These are phyloP conservation scores for Calonectria montana DNA, from an alignment of 2,329 filamentous ascomycete species.

Conservation along the genomic window DNA sequence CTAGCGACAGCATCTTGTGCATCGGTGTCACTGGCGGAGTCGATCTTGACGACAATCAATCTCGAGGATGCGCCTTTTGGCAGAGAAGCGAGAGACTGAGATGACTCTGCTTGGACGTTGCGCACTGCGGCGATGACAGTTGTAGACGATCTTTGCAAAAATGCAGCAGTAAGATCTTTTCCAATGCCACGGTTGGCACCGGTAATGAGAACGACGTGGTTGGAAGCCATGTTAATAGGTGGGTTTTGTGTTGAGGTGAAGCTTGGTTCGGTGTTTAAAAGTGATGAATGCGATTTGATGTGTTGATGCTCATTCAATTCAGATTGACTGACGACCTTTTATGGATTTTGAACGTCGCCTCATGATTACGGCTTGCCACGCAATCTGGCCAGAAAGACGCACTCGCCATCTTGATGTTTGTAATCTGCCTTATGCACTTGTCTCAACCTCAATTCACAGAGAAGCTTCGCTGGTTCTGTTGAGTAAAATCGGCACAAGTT, in stretches of 20 bases:
- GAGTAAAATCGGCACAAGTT: background rate
- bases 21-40: background rate
- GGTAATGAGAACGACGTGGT: background rate
- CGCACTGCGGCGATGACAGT: background rate
- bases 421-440: background rate
- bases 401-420: background rate
- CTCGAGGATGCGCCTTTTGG: background rate
- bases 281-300: background rate
- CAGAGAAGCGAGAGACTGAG: background rate
- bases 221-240: background rate
- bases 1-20: background rate
- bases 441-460: background rate
- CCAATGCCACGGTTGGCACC: background rate
- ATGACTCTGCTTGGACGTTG: background rate
- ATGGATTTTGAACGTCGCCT: background rate
- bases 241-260: background rate
- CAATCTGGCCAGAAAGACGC: background rate
- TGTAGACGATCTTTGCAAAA: background rate
- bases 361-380: background rate
- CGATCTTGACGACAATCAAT: background rate
- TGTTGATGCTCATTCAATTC: background rate
- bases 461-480: background rate
- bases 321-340: too few species aligned
- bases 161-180: background rate
- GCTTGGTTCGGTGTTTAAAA: too few species aligned